Evolutionary conservation across 2,329 filamentous ascomycete genomes (phyloP), one percentile per base, ranked within the genome.

Genomic region (Albifimbria verrucaria): DNA sequence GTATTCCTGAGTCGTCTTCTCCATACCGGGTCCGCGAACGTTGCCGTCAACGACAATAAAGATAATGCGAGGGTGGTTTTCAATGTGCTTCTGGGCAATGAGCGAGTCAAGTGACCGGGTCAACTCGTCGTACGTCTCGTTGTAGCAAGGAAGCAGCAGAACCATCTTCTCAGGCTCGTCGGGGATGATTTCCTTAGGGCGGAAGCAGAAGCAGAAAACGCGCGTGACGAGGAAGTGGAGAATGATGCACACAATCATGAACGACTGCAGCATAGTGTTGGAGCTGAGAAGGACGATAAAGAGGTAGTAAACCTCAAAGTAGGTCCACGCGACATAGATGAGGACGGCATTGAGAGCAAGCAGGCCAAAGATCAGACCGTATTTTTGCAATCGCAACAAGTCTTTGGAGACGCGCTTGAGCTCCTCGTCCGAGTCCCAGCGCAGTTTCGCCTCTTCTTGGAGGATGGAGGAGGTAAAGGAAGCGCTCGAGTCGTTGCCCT

Each of bases 11-110:
- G 76, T 78, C 0, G 75, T 77, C 65, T 78, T 77, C 1, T 66
- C 65, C 74, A 76, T 77, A 2, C 75, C 74, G 0, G 73, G 73
- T 0, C 74, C 75, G 15, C 74, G 71, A 5, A 73, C 75, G 28
- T 76, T 72, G 10, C 77, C 77, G 42, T 79, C 76, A 20, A 77
- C 77, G 3, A 79, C 68, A 50, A 79, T 74, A 55, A 79, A 71
- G 36, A 79, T 77, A 24, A 72, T 64, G 10, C 70, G 65, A 11
- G 71, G 68, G 49, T 79, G 73, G 3, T 68, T 55, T 1, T 69
- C 68, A 20, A 79, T 72, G 3, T 70, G 66, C 53, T 71, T 68
- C 56, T 79, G 76, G 0, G 67, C 64, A 5, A 77, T 67, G 4
- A 79, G 62, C 3, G 76, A 79, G 52, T 78, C 73, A 0, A 79